phyloP scores from a whole-genome alignment of 306 rosid species.

The Prunus fruticosa region DNA sequence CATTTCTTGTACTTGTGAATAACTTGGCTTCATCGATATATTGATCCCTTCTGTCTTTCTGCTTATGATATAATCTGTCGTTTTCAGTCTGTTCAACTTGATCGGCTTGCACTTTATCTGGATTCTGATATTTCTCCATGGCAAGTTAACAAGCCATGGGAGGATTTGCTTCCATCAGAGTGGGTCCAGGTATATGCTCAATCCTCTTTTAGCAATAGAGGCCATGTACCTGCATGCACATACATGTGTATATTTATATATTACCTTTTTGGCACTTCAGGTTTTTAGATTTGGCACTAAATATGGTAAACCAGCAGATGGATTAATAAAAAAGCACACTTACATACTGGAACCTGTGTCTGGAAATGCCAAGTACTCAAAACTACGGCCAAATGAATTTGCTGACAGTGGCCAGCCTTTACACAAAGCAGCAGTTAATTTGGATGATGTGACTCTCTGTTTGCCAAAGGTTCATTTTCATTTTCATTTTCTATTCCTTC shows the following conservation, averaged over 20 bases:
- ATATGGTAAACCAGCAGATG: constrained; percentile 76
- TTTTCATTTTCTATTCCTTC: constrained; percentile 8
- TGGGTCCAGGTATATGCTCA: constrained; percentile 82
- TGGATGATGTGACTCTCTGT: constrained; percentile 94
- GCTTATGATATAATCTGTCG: constrained; percentile 26
- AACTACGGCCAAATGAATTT: constrained; percentile 56
- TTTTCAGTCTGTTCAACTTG: constrained; percentile 85
- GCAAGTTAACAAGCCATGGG: constrained; percentile 79
- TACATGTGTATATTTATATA: neutral
- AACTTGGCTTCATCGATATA: neutral
- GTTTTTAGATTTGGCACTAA: constrained; percentile 82
- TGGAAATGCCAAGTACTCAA: constrained; percentile 81
- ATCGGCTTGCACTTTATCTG: constrained; percentile 79
- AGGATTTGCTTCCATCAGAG: constrained; percentile 84
- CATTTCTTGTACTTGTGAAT: neutral
- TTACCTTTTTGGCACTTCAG: constrained; percentile 31
- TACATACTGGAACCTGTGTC: constrained; percentile 87
- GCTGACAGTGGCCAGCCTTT: constrained; percentile 71
- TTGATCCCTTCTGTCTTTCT: constrained; percentile 6
- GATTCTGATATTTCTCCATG: constrained; percentile 84
- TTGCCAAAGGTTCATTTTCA: constrained; percentile 67
- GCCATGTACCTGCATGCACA: neutral
- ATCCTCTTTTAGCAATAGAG: neutral
- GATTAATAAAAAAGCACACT: constrained; percentile 45
- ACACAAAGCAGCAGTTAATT: constrained; percentile 82